Conservation (phyloP, 768 basidiomycete genomes). For the Lactarius sanguifluus region DNA sequence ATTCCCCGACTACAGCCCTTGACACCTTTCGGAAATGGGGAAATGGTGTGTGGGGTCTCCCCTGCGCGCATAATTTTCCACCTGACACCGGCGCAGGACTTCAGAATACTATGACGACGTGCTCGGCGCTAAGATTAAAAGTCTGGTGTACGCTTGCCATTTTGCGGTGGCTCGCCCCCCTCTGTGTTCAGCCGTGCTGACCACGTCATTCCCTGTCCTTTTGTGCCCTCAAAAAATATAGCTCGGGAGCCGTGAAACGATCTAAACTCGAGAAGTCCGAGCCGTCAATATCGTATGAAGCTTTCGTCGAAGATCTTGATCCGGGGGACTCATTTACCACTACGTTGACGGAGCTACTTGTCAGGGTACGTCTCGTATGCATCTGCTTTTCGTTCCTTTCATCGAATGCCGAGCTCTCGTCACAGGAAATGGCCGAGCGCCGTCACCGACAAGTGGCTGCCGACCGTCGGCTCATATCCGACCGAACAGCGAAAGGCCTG, state of each 20-base stretch:
- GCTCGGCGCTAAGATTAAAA: conserved; percentile 71
- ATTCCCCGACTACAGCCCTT: neutral
- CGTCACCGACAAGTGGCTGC: conserved; percentile 49
- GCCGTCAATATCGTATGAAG: conserved; percentile 66
- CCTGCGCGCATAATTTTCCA: conserved; percentile 24
- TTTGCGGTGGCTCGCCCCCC: conserved; percentile 14
- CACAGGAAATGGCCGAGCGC: conserved; percentile 76
- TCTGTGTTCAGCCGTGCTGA: conserved; percentile 7
- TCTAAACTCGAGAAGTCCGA: conserved; percentile 63
- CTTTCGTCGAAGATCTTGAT: conserved; percentile 75
- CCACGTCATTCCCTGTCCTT: conserved; percentile 8
- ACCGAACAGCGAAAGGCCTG: conserved; percentile 63
- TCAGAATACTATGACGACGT: conserved; percentile 71
- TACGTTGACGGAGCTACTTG: conserved; percentile 69
- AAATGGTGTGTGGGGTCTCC: conserved; percentile 54
- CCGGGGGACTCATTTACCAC: conserved; percentile 80
- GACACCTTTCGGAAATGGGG: conserved; percentile 48
- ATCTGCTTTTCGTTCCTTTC: neutral
- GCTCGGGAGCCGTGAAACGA: conserved; percentile 71
- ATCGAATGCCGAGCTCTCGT: conserved; percentile 19
- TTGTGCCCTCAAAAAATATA: conserved; percentile 33
- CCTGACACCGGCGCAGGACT: conserved; percentile 49
- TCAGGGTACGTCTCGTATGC: conserved; percentile 54
- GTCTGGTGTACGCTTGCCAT: conserved; percentile 59
- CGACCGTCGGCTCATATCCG: conserved; percentile 64